Conservation (phyloP, 176 grass and related monocot species). For the Avena atlantica region DNA sequence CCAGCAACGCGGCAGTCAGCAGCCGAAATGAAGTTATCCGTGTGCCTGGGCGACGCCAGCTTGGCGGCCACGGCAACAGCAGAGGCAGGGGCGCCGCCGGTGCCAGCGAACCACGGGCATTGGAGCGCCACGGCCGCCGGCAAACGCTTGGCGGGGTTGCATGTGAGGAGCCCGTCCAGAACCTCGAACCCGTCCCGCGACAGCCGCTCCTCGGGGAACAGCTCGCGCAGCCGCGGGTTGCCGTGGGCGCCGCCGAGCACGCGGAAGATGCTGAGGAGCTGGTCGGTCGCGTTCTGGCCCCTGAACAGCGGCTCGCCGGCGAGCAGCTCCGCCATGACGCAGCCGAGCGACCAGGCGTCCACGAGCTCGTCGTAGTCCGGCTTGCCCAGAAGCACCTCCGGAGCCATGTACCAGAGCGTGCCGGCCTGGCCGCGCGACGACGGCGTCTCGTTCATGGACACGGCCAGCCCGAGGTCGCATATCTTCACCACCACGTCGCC, state of each 20-base stretch:
- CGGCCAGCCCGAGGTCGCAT: conserved; percentile 24
- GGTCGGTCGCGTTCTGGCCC: not conserved
- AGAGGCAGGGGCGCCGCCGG: not conserved
- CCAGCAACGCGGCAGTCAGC: not conserved
- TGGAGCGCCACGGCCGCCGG: not conserved
- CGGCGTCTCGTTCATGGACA: not conserved
- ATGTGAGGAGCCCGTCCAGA: not conserved
- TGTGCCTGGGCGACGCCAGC: not conserved
- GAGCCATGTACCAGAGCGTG: conserved; percentile 25
- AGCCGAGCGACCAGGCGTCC: conserved; percentile 16
- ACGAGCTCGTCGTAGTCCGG: conserved; percentile 15
- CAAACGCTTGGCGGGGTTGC: not conserved
- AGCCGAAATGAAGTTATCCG: not conserved
- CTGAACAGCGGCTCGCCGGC: not conserved
- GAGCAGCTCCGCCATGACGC: conserved; percentile 20
- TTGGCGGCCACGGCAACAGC: not conserved
- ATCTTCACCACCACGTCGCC: not conserved
- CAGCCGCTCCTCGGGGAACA: not conserved
- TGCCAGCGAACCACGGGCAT: not conserved
- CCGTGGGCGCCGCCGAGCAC: not conserved
- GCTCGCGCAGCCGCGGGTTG: not conserved
- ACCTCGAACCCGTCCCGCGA: not conserved
- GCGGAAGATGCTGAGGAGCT: not conserved
- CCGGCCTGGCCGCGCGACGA: not conserved
- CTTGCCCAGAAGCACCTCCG: conserved; percentile 11